A percentile compares a stretch with the other conserved stretches of the same genome.
Conservation (phyloP, 2,329 filamentous ascomycete species). For the Stylonectria norvegica region DNA sequence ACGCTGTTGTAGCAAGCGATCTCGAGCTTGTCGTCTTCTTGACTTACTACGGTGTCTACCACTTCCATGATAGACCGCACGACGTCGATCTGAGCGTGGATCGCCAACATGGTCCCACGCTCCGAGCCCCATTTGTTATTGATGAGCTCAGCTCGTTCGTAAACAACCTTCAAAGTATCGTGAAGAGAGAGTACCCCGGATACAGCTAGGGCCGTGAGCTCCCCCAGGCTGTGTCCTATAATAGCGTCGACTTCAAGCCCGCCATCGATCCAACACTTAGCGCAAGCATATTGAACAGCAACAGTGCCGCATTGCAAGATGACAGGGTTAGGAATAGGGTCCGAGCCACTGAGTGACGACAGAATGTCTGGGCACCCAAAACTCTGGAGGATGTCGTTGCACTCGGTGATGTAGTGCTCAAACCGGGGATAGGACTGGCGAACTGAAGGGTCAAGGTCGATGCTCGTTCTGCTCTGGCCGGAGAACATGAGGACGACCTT, state of each 20-base stretch:
- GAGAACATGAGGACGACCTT: slow-evolving; percentile 36
- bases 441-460: slow-evolving; percentile 8
- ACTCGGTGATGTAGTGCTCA: slow-evolving; percentile 32
- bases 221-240: slow-evolving; percentile 38
- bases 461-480: slow-evolving; percentile 31
- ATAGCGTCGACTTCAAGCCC: slow-evolving; percentile 13
- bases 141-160: slow-evolving; percentile 31
- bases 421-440: slow-evolving; percentile 20
- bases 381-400: slow-evolving; percentile 25
- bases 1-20: slow-evolving; percentile 17
- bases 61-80: slow-evolving; percentile 9
- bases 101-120: slow-evolving; percentile 34
- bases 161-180: slow-evolving; percentile 31
- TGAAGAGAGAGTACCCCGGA: slow-evolving; percentile 30
- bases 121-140: slow-evolving; percentile 32
- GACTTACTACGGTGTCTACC: slow-evolving; percentile 1
- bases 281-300: slow-evolving; percentile 19
- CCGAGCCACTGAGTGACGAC: slow-evolving; percentile 27
- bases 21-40: slow-evolving; percentile 9
- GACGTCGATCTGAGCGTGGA: slow-evolving; percentile 16
- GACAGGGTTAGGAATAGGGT: slow-evolving; percentile 27
- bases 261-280: slow-evolving; percentile 19
- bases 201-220: slow-evolving; percentile 35
- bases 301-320: slow-evolving; percentile 29
- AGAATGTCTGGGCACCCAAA: slow-evolving; percentile 32